A percentile compares a stretch with the other conserved stretches of the same genome.
These are phyloP conservation scores for Hymenotorrendiella dingleyae DNA, from an alignment of 2,329 filamentous ascomycete genomes.

Conservation along the genomic window DNA sequence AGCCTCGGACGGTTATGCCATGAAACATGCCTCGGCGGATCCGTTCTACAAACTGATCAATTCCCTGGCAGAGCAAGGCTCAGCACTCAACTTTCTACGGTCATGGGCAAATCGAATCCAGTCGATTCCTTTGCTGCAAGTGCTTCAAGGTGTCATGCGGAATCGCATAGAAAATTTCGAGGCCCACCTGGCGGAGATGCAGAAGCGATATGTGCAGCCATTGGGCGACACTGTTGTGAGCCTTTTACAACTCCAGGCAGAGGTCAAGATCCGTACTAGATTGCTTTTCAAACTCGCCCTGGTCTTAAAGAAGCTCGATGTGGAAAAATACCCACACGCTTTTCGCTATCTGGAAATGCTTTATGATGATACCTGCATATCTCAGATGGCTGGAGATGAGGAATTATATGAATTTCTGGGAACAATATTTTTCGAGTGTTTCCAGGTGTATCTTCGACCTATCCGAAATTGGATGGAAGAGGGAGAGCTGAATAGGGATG, in stretches of 20 bases:
- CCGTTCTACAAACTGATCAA: slow-evolving; percentile 34
- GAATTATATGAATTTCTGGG: slow-evolving; percentile 57
- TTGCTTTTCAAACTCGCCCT: slow-evolving; percentile 55
- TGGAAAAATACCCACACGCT: slow-evolving; percentile 33
- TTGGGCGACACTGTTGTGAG: slow-evolving; percentile 55
- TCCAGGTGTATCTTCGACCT: slow-evolving; percentile 74
- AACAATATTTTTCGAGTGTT: slow-evolving; percentile 71
- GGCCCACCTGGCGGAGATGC: slow-evolving; percentile 48
- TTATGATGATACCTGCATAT: slow-evolving; percentile 61
- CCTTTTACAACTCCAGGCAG: slow-evolving; percentile 53
- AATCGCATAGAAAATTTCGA: slow-evolving; percentile 54
- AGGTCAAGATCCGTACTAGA: slow-evolving; percentile 47
- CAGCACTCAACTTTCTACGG: slow-evolving; percentile 41
- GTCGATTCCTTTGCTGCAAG: slow-evolving; percentile 26
- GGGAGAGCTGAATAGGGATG: slow-evolving; percentile 59
- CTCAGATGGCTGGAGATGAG: slow-evolving; percentile 64
- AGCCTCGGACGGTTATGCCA: slow-evolving; percentile 23
- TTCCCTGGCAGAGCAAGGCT: slow-evolving; percentile 43
- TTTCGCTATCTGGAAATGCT: slow-evolving; percentile 76
- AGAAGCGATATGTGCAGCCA: slow-evolving; percentile 53
- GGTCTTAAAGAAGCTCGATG: slow-evolving; percentile 53
- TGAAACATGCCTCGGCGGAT: slow-evolving; percentile 33
- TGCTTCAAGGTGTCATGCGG: slow-evolving; percentile 24
- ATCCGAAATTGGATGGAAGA: slow-evolving; percentile 80
- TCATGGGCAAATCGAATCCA: slow-evolving; percentile 37